phyloP scores from a whole-genome alignment of 768 basidiomycete species.

The Mycena capillaripes region DNA sequence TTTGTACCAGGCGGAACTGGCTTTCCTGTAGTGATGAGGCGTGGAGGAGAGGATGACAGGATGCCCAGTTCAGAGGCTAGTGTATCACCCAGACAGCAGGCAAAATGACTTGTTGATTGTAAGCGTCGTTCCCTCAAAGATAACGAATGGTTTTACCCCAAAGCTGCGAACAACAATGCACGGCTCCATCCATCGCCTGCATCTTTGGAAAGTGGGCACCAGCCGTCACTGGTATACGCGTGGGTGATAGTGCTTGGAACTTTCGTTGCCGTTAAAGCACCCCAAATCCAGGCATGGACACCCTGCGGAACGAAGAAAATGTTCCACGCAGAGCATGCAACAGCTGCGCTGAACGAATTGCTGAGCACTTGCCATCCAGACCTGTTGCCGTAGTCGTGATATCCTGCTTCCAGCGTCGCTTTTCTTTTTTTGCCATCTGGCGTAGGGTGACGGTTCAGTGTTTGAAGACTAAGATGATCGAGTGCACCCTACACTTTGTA shows the following conservation, averaged over 20 bases:
- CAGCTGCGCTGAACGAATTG: conserved; percentile 78
- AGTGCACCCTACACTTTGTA: conserved; percentile 74
- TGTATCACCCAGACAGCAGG: conserved; percentile 92
- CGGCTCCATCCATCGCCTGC: conserved; percentile 70
- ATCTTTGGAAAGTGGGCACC: conserved; percentile 73
- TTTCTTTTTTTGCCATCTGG: conserved; percentile 84
- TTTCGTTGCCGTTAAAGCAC: conserved; percentile 43
- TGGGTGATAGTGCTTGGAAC: conserved; percentile 29
- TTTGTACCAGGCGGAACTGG: conserved; percentile 92
- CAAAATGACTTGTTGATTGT: conserved; percentile 75
- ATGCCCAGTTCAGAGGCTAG: conserved; percentile 96
- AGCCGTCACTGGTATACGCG: conserved; percentile 56
- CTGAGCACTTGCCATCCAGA: conserved; percentile 86
- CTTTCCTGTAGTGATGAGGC: conserved; percentile 84
- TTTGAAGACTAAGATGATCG: neutral
- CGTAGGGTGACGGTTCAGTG: neutral
- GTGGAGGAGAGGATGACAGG: conserved; percentile 75
- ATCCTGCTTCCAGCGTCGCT: conserved; percentile 81
- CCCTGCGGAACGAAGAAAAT: conserved; percentile 63
- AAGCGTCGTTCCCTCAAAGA: neutral
- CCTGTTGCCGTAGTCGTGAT: conserved; percentile 81
- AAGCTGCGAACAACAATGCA: conserved; percentile 68
- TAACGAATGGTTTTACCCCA: conserved; percentile 67
- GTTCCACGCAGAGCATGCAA: conserved; percentile 77
- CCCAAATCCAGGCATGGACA: conserved; percentile 51